Conservation (phyloP, 1,284 basidiomycete species). For the Vanrija pseudolonga region DNA sequence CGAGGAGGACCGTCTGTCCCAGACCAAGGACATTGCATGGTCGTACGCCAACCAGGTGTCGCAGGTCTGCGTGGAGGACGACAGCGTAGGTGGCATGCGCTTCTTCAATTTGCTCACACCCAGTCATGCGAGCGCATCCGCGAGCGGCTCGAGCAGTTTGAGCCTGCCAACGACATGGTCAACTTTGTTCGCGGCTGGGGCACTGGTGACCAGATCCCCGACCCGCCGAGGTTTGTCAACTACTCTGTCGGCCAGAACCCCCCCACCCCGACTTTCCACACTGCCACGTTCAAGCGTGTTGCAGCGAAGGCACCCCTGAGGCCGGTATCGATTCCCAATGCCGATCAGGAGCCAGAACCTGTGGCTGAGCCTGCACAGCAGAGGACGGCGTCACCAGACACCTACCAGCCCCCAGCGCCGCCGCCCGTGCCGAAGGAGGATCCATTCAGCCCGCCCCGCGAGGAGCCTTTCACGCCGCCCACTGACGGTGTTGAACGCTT, state of each 20-base stretch:
- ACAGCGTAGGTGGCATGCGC: slow-evolving; percentile 65
- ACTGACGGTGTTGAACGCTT: slow-evolving; percentile 16
- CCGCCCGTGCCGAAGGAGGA: slow-evolving; percentile 1
- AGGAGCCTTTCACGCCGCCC: too few relatives aligned
- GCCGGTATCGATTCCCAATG: background rate
- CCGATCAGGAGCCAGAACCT: background rate
- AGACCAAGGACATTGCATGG: slow-evolving; percentile 95
- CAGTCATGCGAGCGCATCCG: slow-evolving; percentile 87
- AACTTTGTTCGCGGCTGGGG: slow-evolving; percentile 79
- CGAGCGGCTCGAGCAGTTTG: slow-evolving; percentile 74
- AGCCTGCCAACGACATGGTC: slow-evolving; percentile 76
- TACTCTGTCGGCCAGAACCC: slow-evolving; percentile 43
- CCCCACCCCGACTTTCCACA: slow-evolving; percentile 29
- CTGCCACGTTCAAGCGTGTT: slow-evolving; percentile 43
- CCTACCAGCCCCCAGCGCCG: background rate
- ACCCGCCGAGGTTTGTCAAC: slow-evolving; percentile 56
- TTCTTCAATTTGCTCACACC: background rate
- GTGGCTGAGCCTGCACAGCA: background rate
- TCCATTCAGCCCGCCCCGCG: background rate
- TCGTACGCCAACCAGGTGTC: slow-evolving; percentile 93
- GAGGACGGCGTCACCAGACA: background rate
- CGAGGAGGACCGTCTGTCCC: slow-evolving; percentile 89
- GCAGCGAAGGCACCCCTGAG: slow-evolving; percentile 20
- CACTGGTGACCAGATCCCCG: slow-evolving; percentile 75
- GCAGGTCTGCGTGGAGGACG: slow-evolving; percentile 91